These are phyloP conservation scores for Hypsizygus ulmarius DNA, from an alignment of 1,284 basidiomycete genomes.

Conservation along the genomic window DNA sequence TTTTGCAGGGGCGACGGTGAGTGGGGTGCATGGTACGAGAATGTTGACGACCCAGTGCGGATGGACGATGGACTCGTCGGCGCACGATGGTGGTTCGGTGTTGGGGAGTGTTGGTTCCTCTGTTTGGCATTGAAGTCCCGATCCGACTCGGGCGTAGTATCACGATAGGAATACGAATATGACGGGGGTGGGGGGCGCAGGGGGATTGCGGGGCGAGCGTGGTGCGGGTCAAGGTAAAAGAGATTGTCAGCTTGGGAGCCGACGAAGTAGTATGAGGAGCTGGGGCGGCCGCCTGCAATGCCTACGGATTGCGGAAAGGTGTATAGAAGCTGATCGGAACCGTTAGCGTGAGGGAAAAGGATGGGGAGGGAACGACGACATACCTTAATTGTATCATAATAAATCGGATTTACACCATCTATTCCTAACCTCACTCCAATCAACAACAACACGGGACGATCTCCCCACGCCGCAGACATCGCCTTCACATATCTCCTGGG, in stretches of 20 bases:
- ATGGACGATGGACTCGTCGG: constrained; percentile 56
- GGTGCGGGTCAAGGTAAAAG: constrained; percentile 96
- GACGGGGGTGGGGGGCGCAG: constrained; percentile 57
- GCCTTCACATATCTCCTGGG: constrained; percentile 26
- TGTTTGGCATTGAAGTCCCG: constrained; percentile 14
- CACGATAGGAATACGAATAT: constrained; percentile 10
- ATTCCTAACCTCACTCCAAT: constrained; percentile 87
- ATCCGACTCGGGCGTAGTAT: constrained; percentile 28
- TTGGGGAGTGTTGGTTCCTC: constrained; percentile 9
- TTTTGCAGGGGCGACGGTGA: constrained; percentile 62
- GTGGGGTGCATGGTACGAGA: constrained; percentile 53
- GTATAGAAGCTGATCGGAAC: constrained; percentile 65
- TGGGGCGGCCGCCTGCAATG: constrained; percentile 93
- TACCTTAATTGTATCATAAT: constrained; percentile 93
- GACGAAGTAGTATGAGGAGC: constrained; percentile 97
- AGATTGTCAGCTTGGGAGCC: constrained; percentile 87
- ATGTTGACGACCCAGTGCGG: constrained; percentile 52
- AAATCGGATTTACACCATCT: constrained; percentile 92
- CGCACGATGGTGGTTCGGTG: constrained; percentile 30
- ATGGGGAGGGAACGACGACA: constrained; percentile 18
- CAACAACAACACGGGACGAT: constrained; percentile 82
- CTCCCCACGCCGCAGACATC: constrained; percentile 60
- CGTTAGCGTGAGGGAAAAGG: background rate
- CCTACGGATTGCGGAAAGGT: constrained; percentile 94
- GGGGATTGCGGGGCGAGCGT: constrained; percentile 79